phyloP scores from a whole-genome alignment of 176 grass and related monocot genomes.

The Themeda triandra region DNA sequence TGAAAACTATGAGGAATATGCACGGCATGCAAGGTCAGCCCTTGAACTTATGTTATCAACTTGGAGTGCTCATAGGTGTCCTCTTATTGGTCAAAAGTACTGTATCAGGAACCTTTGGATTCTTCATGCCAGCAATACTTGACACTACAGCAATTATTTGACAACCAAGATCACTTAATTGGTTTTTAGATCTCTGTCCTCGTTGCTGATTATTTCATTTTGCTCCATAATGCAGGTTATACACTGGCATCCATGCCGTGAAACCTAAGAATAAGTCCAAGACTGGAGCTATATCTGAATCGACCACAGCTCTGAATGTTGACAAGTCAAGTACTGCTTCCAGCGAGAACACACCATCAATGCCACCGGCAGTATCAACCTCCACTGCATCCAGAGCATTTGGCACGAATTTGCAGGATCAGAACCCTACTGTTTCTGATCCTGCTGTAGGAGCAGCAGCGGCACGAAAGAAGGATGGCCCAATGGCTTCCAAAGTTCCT shows the following conservation, averaged over 20 bases:
- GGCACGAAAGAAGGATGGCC: conserved; percentile 47
- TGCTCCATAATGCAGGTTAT: conserved; percentile 44
- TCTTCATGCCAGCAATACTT: not conserved
- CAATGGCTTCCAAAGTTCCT: conserved; percentile 35
- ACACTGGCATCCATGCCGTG: conserved; percentile 75
- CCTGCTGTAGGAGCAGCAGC: conserved; percentile 28
- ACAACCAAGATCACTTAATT: not conserved
- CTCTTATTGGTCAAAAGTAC: not conserved
- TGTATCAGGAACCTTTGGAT: not conserved
- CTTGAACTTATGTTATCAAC: conserved; percentile 1
- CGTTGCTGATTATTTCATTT: conserved; percentile 5
- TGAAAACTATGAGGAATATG: conserved; percentile 92
- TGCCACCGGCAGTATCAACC: conserved; percentile 24
- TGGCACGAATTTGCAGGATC: conserved; percentile 47
- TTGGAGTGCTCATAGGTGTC: not conserved
- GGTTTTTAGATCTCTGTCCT: not conserved
- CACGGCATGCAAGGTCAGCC: conserved; percentile 82
- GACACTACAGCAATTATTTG: not conserved
- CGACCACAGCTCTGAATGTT: conserved; percentile 57
- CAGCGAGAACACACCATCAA: conserved; percentile 38
- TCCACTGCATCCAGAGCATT: conserved; percentile 34
- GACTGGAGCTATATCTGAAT: conserved; percentile 65
- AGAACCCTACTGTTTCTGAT: conserved; percentile 42
- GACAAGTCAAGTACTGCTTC: conserved; percentile 37
- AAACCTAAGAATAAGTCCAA: conserved; percentile 67